phyloP scores from a whole-genome alignment of 768 basidiomycete species.

The Suillus tomentosus region DNA sequence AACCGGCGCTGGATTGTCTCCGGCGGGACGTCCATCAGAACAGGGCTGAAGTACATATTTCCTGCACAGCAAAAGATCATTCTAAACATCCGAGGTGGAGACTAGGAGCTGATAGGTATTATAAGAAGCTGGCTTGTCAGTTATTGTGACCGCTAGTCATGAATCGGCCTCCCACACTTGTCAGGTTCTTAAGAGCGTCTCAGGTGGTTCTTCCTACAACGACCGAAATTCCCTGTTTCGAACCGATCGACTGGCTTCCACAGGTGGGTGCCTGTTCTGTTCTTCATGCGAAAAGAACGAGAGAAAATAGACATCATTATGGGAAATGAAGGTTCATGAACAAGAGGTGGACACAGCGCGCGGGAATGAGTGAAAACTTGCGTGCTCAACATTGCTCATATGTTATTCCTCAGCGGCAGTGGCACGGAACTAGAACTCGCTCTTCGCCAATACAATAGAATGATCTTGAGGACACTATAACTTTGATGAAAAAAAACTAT shows the following conservation, averaged over 20 bases:
- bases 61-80: constrained; percentile 18
- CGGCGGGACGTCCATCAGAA: constrained; percentile 18
- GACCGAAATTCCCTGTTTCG: constrained; percentile 5
- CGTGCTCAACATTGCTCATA: not conserved
- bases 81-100: not conserved
- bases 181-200: not conserved
- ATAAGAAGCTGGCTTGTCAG: not conserved
- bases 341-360: not conserved
- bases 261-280: constrained; percentile 3
- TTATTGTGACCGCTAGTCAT: constrained; percentile 1
- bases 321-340: not conserved
- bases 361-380: not conserved
- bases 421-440: not conserved
- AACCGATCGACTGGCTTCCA: not conserved
- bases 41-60: constrained; percentile 4
- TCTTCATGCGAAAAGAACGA: not conserved
- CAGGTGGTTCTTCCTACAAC: constrained; percentile 5
- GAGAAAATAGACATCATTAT: not conserved
- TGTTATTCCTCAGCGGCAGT: not conserved
- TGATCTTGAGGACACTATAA: constrained; percentile 9
- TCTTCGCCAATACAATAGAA: not conserved
- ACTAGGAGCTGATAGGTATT: constrained; percentile 5
- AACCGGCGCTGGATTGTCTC: constrained; percentile 16
- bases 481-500: constrained; percentile 15
- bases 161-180: constrained; percentile 10